Base-by-base conservation (phyloP, 2,329 filamentous ascomycete species). In the Stagonosporopsis rhizophila region DNA sequence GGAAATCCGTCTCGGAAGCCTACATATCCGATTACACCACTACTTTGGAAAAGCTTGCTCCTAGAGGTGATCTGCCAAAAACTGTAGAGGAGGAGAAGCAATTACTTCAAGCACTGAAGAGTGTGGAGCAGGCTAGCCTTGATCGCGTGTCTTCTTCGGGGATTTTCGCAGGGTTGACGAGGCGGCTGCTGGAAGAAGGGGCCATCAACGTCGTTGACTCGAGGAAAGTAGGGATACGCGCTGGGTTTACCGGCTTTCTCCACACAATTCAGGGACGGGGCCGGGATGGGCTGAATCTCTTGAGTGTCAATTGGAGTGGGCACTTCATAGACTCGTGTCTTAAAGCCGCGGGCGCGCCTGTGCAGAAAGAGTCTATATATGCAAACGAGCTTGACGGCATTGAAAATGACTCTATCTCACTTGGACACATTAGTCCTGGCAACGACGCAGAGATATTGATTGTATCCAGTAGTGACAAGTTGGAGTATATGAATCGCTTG, bases 301-400 rank as follows among this genome's bases (percentile, higher is more conserved):
- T 81, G 6, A 81, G 79, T 48, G 80, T 81, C 2, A 82, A 82
- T 52, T 82, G 80, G 80, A 80, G 78, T 55, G 68, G 67, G 17
- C 64, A 64, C 1, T 80, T 80, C 52, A 81, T 82, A 45, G 59
- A 65, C 1, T 56, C 59, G 2, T 73, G 69, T 41, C 56, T 75
- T 6, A 37, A 41, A 11, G 50, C 66, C 15, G 51, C 61, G 6
- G 34, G 28, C 2, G 32, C 34, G 9, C 5, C 19, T 7, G 14
- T 55, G 25, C 38, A 52, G 11, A 56, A 38, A 4, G 14, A 35
- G 2, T 20, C 48, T 3, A 58, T 69, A 38, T 42, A 61, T 19
- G 60, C 69, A 11, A 71, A 71, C 30, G 69, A 71, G 23, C 52
- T 71, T 3, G 62, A 67, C 23, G 65, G 62, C 4, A 55, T 68